These are phyloP conservation scores for Amylostereum areolatum DNA, from an alignment of 1,284 basidiomycete species.

Conservation along the genomic window DNA sequence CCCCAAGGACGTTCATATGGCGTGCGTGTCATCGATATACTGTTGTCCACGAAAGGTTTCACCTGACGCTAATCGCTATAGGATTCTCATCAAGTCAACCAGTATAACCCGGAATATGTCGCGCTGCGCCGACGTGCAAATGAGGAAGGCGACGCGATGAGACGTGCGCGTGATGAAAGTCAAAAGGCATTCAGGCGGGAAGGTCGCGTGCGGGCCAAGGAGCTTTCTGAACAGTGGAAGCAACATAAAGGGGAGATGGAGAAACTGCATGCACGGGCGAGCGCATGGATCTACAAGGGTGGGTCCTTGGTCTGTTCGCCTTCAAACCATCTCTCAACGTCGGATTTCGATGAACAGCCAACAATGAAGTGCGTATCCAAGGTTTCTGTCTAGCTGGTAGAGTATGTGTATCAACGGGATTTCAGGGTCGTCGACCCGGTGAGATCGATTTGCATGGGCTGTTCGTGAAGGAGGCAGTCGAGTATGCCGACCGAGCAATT, in stretches of 20 bases:
- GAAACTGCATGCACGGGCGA: slow-evolving; percentile 77
- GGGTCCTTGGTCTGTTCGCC: slow-evolving; percentile 8
- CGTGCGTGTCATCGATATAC: not conserved
- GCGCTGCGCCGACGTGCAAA: slow-evolving; percentile 69
- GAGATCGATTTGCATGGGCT: slow-evolving; percentile 90
- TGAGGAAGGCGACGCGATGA: slow-evolving; percentile 72
- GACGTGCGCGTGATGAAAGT: slow-evolving; percentile 56
- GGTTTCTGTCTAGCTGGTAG: too few species aligned
- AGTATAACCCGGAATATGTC: slow-evolving; percentile 64
- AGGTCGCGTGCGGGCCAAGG: slow-evolving; percentile 79
- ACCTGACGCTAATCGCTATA: too few species aligned
- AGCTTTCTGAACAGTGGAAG: slow-evolving; percentile 81
- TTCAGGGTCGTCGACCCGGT: slow-evolving; percentile 63
- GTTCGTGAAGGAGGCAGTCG: slow-evolving; percentile 88
- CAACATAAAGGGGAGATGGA: slow-evolving; percentile 79
- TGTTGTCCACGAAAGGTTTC: too few species aligned
- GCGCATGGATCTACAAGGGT: slow-evolving; percentile 87
- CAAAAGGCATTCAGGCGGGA: slow-evolving; percentile 64
- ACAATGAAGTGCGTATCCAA: too few species aligned
- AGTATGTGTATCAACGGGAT: too few species aligned
- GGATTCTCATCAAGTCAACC: slow-evolving; percentile 62
- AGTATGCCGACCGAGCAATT: slow-evolving; percentile 64
- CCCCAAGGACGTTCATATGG: slow-evolving; percentile 1
- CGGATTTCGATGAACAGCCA: too few species aligned
- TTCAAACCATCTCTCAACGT: too few species aligned